phyloP scores from a whole-genome alignment of 2,329 filamentous ascomycete genomes.

The Pseudogymnoascus sp. region DNA sequence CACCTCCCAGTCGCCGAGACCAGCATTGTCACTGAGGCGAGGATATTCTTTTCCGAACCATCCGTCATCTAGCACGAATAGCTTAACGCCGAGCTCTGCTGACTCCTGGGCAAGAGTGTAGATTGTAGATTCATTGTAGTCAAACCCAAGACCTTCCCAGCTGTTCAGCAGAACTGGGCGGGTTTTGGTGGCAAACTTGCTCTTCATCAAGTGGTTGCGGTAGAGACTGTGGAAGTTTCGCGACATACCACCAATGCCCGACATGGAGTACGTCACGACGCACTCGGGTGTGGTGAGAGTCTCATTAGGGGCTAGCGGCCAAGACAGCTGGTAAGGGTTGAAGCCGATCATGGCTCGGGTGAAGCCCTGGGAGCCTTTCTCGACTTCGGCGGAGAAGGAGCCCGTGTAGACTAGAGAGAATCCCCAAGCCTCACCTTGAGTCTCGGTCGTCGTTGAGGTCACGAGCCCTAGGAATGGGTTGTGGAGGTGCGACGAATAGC shows the following conservation, averaged over 20 bases:
- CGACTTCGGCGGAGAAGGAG: constrained; percentile 54
- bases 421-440: constrained; percentile 54
- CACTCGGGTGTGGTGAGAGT: constrained; percentile 55
- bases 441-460: constrained; percentile 51
- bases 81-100: constrained; percentile 51
- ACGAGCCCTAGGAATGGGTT: constrained; percentile 58
- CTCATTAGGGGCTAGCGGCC: constrained; percentile 48
- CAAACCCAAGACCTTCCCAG: constrained; percentile 56
- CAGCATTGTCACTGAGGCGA: not conserved
- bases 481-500: constrained; percentile 57
- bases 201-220: constrained; percentile 52
- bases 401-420: constrained; percentile 60
- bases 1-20: not conserved
- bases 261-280: constrained; percentile 52
- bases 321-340: constrained; percentile 54
- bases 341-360: constrained; percentile 54
- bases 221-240: constrained; percentile 55
- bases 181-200: constrained; percentile 44
- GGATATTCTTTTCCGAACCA: constrained; percentile 59
- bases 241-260: constrained; percentile 55
- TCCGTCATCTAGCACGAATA: constrained; percentile 60
- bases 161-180: constrained; percentile 55
- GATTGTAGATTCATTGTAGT: constrained; percentile 50
- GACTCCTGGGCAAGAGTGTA: constrained; percentile 49
- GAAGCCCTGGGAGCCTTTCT: constrained; percentile 55